Percentiles rank a stretch among this genome's conserved stretches.
Conservation (phyloP, 208 protist species). For the Polymyxa betae region DNA sequence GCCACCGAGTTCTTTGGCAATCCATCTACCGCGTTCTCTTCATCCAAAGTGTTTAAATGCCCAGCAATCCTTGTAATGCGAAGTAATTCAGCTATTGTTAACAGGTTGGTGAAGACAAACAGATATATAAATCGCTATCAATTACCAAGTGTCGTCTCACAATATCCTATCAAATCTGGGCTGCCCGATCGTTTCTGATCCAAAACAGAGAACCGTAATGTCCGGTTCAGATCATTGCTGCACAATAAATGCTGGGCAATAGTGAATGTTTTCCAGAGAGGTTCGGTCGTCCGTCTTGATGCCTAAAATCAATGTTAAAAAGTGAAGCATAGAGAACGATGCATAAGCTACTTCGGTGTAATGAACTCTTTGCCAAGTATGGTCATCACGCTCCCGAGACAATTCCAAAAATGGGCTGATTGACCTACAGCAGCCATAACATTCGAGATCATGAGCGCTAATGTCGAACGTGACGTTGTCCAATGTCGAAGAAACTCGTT, state of each 20-base stretch:
- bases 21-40: not conserved
- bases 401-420: not conserved
- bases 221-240: not conserved
- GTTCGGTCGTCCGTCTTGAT: not conserved
- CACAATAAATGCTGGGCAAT: not conserved
- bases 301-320: not conserved
- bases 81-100: too few relatives aligned
- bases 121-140: too few relatives aligned
- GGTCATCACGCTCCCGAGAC: not conserved
- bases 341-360: not conserved
- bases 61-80: not conserved
- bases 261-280: constrained; percentile 19
- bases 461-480: constrained; percentile 45
- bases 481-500: not conserved
- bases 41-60: not conserved
- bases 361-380: constrained; percentile 12
- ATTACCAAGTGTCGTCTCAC: not conserved
- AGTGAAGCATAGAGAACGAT: not conserved
- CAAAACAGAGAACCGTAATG: constrained; percentile 11
- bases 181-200: not conserved
- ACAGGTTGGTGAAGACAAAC: too few relatives aligned
- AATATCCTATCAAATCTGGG: not conserved
- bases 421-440: not conserved
- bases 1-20: not conserved
- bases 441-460: not conserved